Evolutionary conservation across 208 protist species (phyloP).

Genomic region (Leishmania arabica): DNA sequence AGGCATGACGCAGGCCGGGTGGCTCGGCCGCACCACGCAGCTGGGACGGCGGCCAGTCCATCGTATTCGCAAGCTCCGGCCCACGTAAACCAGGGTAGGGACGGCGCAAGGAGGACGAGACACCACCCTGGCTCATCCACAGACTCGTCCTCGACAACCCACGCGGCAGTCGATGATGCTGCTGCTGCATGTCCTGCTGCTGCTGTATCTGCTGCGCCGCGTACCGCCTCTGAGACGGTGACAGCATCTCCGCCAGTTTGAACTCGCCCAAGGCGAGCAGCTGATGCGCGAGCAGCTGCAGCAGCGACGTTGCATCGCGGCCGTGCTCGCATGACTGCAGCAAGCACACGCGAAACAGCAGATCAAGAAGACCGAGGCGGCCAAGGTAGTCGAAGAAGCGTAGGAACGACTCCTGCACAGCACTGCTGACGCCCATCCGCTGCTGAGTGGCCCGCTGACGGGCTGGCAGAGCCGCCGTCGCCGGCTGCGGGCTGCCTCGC

Average conservation of each 20-base stretch:
- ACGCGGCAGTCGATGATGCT: slow-evolving; percentile 7
- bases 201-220: not conserved
- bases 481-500: slow-evolving; percentile 26
- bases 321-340: slow-evolving; percentile 51
- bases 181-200: slow-evolving; percentile 6
- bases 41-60: not conserved
- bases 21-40: not conserved
- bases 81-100: not conserved
- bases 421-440: slow-evolving; percentile 1
- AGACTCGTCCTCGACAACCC: not conserved
- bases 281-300: slow-evolving; percentile 63
- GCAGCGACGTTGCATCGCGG: slow-evolving; percentile 60
- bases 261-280: slow-evolving; percentile 42
- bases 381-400: slow-evolving; percentile 54
- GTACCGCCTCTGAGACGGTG: slow-evolving; percentile 19
- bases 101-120: not conserved
- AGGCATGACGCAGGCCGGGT: not conserved
- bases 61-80: not conserved
- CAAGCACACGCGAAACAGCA: slow-evolving; percentile 52
- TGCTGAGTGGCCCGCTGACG: slow-evolving; percentile 27
- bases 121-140: not conserved
- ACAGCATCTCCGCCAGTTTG: slow-evolving; percentile 28
- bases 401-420: slow-evolving; percentile 16
- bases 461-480: slow-evolving; percentile 15
- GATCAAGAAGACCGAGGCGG: slow-evolving; percentile 40